phyloP scores from a whole-genome alignment of 208 protist species.

The Vickermania spadyakhi region DNA sequence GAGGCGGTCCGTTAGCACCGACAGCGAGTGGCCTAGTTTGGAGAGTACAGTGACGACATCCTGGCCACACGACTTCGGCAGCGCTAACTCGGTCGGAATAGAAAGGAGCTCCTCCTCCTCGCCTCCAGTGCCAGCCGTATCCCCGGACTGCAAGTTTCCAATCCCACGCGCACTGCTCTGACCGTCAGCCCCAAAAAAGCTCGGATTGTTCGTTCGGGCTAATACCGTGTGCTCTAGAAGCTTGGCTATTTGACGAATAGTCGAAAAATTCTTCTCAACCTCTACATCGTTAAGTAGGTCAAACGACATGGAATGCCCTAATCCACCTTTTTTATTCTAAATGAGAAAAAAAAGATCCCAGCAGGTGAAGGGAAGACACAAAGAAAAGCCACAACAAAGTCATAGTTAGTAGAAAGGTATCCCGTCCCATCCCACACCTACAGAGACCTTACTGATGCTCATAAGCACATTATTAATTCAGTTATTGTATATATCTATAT shows the following conservation, averaged over 20 bases:
- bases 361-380: too few relatives aligned
- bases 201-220: neutral
- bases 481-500: too few relatives aligned
- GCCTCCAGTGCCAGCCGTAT: neutral
- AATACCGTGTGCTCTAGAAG: neutral
- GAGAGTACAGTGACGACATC: slow-evolving; percentile 15
- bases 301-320: neutral
- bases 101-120: neutral
- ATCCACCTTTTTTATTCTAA: neutral
- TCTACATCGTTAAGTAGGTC: neutral
- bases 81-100: neutral
- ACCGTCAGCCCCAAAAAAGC: neutral
- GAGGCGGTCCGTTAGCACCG: slow-evolving; percentile 12
- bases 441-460: too few relatives aligned
- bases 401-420: too few relatives aligned
- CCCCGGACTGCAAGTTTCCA: neutral
- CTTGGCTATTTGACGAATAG: neutral
- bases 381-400: too few relatives aligned
- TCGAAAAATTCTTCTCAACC: neutral
- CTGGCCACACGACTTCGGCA: slow-evolving; percentile 3
- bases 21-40: slow-evolving; percentile 28
- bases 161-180: neutral
- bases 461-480: too few relatives aligned
- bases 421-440: too few relatives aligned
- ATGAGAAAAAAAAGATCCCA: too few relatives aligned